These are phyloP conservation scores for Athelia sp. DNA, from an alignment of 1,284 basidiomycete species.

Conservation along the genomic window DNA sequence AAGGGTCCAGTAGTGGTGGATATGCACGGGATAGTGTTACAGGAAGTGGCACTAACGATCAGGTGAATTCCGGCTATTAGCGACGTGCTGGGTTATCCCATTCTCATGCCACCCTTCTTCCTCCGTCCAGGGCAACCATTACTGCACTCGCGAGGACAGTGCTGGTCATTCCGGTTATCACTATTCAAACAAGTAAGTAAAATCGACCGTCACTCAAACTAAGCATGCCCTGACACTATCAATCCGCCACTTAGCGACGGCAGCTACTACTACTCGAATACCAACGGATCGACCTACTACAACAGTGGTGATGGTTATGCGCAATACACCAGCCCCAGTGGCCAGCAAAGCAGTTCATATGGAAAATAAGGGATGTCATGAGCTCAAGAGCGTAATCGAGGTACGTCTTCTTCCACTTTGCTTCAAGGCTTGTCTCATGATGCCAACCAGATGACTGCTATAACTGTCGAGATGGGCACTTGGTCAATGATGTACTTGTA, in stretches of 20 bases:
- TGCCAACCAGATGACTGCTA: no score
- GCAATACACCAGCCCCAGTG: conserved; percentile 47
- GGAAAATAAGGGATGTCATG: neutral
- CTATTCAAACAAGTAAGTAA: conserved; percentile 48
- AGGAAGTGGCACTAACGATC: conserved; percentile 43
- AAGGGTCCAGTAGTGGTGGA: no score
- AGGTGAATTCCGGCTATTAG: conserved; percentile 27
- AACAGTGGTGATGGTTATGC: conserved; percentile 42
- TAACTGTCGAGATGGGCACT: no score
- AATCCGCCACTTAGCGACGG: conserved; percentile 32
- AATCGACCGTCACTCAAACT: neutral
- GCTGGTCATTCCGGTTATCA: conserved; percentile 42
- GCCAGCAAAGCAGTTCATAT: conserved; percentile 27
- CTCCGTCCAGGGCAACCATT: conserved; percentile 47
- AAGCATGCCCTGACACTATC: neutral
- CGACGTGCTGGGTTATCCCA: no score
- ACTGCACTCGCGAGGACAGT: conserved; percentile 43
- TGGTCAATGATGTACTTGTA: no score
- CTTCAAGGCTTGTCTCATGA: no score
- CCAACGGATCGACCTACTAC: conserved; percentile 57
- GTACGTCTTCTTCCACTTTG: no score
- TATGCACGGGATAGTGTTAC: conserved; percentile 25
- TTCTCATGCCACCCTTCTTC: neutral
- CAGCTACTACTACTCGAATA: conserved; percentile 57
- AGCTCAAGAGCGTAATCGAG: no score